Percentiles rank a stretch among this genome's conserved stretches.
Evolutionary conservation across 306 rosid species (phyloP).

Genomic region (Lotus japonicus): DNA sequence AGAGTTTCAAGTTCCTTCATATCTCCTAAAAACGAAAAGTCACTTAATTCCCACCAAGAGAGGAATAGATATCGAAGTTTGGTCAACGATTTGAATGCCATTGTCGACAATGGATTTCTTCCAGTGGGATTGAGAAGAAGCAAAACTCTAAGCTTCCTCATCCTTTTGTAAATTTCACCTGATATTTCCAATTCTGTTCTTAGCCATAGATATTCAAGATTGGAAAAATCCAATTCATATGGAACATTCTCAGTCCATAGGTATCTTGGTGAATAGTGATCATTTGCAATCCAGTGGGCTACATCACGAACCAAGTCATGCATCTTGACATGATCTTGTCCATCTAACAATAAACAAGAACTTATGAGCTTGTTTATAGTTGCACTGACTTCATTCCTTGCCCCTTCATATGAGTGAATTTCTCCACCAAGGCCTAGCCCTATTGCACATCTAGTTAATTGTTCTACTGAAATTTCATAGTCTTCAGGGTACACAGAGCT

Average conservation of each 20-base stretch:
- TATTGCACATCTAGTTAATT: background rate
- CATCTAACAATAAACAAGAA: background rate
- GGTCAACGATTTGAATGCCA: background rate
- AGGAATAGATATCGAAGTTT: background rate
- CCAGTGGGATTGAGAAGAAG: background rate
- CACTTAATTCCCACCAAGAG: background rate
- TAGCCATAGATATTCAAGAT: background rate
- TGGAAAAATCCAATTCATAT: background rate
- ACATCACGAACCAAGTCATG: slow-evolving; percentile 16
- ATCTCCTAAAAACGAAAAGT: background rate
- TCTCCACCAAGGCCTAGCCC: slow-evolving; percentile 1
- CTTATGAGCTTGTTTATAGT: background rate
- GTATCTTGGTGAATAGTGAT: background rate
- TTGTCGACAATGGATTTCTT: background rate
- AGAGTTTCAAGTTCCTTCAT: background rate
- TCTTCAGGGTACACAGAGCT: slow-evolving; percentile 27
- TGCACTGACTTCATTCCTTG: background rate
- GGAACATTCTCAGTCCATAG: background rate
- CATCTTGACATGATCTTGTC: background rate
- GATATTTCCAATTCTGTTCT: background rate
- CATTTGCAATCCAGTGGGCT: background rate
- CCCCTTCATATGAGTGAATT: background rate
- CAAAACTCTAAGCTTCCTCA: slow-evolving; percentile 8
- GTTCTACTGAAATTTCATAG: background rate
- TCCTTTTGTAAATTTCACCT: background rate